Evolutionary conservation across 305 asterid genomes (phyloP), one percentile per base, ranked within the genome.

Genomic region (Fraxinus nigra): DNA sequence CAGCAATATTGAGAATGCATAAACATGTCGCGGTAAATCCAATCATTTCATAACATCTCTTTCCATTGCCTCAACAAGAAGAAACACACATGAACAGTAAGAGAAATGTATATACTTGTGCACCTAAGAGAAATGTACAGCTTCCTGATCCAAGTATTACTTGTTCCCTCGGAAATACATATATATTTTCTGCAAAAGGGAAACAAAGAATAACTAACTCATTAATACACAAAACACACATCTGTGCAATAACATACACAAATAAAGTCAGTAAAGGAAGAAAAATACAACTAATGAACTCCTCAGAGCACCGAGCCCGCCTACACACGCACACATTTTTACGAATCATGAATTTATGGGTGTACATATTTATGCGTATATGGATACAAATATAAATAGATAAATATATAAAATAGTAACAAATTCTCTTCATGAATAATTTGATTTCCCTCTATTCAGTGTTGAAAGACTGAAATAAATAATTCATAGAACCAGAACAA

Each of bases 91-190:
- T 48, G 54, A 75, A 77, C 2, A 51, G 83, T 65, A 83, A 87
- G 65, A 75, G 22, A 67, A 78, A 83, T 67, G 73, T 79, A 87
- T 16, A 48, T 14, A 48, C 22, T 48, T 48, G 61, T 48, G 61
- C 83, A 74, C 85, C 89, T 84, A 38, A 56, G 63, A 46, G 8
- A 76, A 72, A 72, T 72, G 56, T 7, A 76, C 85, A 37, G 61
- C 79, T 54, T 74, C 76, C 83, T 70, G 59, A 84, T 43, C 79
- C 34, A 16, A 26, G 72, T 72, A 81, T 92, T 84, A 95, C 90
- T 90, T 91, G 79, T 93, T 75, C 75, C 99, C 99, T 79, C 99
- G 89, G 92, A 95, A 95, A 84, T 87, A 91, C 81, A 90, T 75
- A 75, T 95, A 95, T 61, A 95, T 89, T 94, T 92, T 92, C 99